A percentile compares a stretch with the other conserved stretches of the same genome.
Conservation (phyloP, 306 rosid genomes). For the Rosa lucieae region DNA sequence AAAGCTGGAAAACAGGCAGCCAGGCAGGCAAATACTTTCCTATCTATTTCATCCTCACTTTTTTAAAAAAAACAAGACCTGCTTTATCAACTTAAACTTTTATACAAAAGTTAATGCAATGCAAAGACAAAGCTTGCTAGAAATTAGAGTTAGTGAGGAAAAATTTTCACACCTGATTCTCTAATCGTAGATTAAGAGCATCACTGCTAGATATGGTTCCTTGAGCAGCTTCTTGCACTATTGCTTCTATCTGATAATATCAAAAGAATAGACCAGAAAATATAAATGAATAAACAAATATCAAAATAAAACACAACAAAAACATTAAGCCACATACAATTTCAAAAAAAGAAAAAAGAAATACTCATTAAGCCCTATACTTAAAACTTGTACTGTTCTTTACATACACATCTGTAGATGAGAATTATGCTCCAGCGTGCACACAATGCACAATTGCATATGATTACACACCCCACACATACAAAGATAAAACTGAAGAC, state of each 20-base stretch:
- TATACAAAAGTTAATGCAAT: not conserved
- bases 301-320: not conserved
- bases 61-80: not conserved
- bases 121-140: not conserved
- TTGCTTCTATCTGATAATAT: conserved; percentile 76
- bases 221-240: conserved; percentile 70
- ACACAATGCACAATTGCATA: not conserved
- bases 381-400: not conserved
- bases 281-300: not conserved
- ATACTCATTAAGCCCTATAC: not conserved
- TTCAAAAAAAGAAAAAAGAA: not conserved
- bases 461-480: not conserved
- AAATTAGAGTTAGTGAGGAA: not conserved
- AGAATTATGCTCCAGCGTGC: not conserved
- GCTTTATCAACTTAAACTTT: not conserved
- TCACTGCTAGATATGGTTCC: conserved; percentile 61
- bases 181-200: conserved; percentile 76
- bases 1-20: not conserved
- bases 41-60: not conserved
- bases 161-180: conserved; percentile 60
- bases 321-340: not conserved
- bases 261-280: conserved; percentile 5
- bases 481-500: not conserved
- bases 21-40: not conserved
- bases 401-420: not conserved